phyloP scores from a whole-genome alignment of 2,329 filamentous ascomycete genomes.

The Neodidymelliopsis sp. region DNA sequence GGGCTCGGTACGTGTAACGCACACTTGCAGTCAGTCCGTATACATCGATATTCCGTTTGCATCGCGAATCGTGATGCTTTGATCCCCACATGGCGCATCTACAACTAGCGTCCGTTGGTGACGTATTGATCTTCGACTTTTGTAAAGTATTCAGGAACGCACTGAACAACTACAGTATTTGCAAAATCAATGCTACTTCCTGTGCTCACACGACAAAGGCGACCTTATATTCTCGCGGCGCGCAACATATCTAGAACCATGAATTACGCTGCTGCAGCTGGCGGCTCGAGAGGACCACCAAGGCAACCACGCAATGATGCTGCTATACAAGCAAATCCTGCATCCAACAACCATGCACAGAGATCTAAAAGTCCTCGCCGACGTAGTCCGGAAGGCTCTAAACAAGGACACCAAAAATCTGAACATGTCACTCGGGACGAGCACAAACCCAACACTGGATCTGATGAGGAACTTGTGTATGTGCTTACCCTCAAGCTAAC shows the following conservation, averaged over 20 bases:
- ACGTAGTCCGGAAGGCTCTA: conserved; percentile 21
- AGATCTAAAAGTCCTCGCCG: conserved; percentile 2
- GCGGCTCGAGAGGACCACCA: conserved; percentile 11
- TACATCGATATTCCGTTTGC: not conserved
- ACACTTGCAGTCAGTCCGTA: not conserved
- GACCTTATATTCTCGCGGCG: not conserved
- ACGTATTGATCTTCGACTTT: conserved; percentile 26
- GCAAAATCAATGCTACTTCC: conserved; percentile 9
- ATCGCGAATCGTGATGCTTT: conserved; percentile 4
- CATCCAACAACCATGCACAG: not conserved
- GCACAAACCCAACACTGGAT: conserved; percentile 43
- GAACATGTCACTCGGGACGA: conserved; percentile 17
- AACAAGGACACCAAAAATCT: conserved; percentile 4
- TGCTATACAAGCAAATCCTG: conserved; percentile 3
- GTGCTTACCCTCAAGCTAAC: conserved; percentile 54
- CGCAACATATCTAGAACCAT: conserved; percentile 20
- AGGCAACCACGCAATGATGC: not conserved
- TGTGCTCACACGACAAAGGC: not conserved
- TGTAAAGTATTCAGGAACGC: conserved; percentile 8
- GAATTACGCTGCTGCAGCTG: conserved; percentile 32
- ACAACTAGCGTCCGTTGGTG: conserved; percentile 28
- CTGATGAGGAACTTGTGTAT: conserved; percentile 49
- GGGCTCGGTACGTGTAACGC: too few relatives aligned
- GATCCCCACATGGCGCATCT: conserved; percentile 23
- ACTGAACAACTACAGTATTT: not conserved